Conservation (phyloP, 129 eudicot genomes). For the Arctium lappa region DNA sequence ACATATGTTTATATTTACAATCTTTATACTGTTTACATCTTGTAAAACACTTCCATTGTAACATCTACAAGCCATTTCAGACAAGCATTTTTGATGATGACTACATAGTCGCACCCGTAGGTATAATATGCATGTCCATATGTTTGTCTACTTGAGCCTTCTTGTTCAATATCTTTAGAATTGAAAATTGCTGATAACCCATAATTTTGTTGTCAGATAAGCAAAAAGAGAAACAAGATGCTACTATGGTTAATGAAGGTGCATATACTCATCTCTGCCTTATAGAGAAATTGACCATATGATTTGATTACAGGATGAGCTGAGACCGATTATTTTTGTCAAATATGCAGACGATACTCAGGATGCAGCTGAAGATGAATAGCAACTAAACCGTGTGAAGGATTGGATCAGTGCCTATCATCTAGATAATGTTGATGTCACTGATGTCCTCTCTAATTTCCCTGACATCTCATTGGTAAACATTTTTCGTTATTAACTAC, state of each 20-base stretch:
- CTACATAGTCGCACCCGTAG: conserved; percentile 74
- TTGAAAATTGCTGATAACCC: not conserved
- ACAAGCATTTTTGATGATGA: conserved; percentile 60
- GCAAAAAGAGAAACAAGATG: conserved; percentile 42
- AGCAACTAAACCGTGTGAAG: conserved; percentile 66
- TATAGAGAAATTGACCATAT: not conserved
- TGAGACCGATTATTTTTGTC: conserved; percentile 6
- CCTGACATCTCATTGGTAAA: conserved; percentile 85
- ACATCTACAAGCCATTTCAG: conserved; percentile 32
- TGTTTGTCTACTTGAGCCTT: not conserved
- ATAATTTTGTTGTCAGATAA: conserved; percentile 44
- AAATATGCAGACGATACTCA: conserved; percentile 77
- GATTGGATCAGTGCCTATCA: conserved; percentile 78
- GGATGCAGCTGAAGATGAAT: conserved; percentile 86
- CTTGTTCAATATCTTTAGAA: not conserved
- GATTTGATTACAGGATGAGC: not conserved
- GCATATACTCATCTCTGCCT: not conserved
- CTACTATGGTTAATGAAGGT: conserved; percentile 61
- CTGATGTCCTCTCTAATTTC: conserved; percentile 81
- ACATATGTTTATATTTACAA: not conserved
- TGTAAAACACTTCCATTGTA: not conserved
- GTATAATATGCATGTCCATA: conserved; percentile 34
- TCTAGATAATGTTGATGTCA: conserved; percentile 60
- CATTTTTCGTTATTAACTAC: not conserved
- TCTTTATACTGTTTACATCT: conserved; percentile 2